Percentiles rank a stretch among this genome's conserved stretches.
Conservation (phyloP, 306 rosid genomes). For the Prunus salicina region DNA sequence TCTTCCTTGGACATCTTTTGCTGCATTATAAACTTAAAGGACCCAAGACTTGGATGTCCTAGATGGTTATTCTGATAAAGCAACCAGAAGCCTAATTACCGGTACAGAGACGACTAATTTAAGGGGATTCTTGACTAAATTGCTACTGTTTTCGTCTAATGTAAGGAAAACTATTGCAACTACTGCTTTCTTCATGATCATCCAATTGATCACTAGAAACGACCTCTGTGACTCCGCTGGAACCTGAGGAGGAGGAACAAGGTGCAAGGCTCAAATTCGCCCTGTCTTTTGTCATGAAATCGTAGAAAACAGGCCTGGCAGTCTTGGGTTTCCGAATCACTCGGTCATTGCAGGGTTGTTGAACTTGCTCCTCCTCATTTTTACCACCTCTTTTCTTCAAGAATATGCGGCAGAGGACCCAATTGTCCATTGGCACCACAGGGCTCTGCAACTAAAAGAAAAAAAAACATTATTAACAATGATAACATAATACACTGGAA, state of each 20-base stretch:
- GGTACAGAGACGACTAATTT: slow-evolving; percentile 20
- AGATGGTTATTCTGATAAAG: slow-evolving; percentile 36
- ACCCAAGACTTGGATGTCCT: slow-evolving; percentile 16
- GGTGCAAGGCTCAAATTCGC: slow-evolving; percentile 40
- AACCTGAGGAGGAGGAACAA: slow-evolving; percentile 53
- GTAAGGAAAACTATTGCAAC: slow-evolving; percentile 52
- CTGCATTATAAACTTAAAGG: not conserved
- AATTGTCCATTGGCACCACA: slow-evolving; percentile 44
- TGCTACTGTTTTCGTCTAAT: slow-evolving; percentile 41
- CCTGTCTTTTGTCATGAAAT: slow-evolving; percentile 60
- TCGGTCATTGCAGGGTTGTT: slow-evolving; percentile 3
- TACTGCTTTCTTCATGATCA: slow-evolving; percentile 78
- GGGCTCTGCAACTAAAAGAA: slow-evolving; percentile 28
- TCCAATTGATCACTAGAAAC: slow-evolving; percentile 42
- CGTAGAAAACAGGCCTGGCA: slow-evolving; percentile 64
- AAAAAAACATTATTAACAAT: too few relatives aligned
- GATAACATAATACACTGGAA: not conserved
- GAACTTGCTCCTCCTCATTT: slow-evolving; percentile 32
- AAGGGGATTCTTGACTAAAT: not conserved
- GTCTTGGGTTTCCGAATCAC: slow-evolving; percentile 5
- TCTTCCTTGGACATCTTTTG: not conserved
- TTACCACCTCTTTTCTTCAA: slow-evolving; percentile 67
- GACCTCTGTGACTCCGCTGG: slow-evolving; percentile 70
- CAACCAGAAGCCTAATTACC: slow-evolving; percentile 22
- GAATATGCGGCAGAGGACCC: slow-evolving; percentile 95